These are phyloP conservation scores for Baorangia bicolor DNA, from an alignment of 768 basidiomycete species.

Conservation along the genomic window DNA sequence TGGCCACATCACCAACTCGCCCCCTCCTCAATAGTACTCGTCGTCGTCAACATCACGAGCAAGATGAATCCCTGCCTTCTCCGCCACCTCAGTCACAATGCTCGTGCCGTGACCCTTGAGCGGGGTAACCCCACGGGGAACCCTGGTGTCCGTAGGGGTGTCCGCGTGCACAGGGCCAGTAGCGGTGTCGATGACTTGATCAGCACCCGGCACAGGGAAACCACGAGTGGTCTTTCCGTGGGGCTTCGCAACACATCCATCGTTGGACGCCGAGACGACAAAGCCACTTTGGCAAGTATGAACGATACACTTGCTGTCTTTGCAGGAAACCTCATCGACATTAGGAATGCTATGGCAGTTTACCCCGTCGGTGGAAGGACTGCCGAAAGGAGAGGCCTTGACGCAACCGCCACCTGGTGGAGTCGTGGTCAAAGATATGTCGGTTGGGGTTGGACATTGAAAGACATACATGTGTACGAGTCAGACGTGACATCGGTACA, in stretches of 20 bases:
- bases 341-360: conserved; percentile 35
- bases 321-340: conserved; percentile 32
- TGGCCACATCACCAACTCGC: neutral
- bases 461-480: conserved; percentile 32
- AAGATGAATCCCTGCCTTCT: neutral
- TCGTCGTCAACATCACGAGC: neutral
- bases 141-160: neutral
- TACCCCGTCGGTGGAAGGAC: conserved; percentile 17
- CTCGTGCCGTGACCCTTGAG: neutral
- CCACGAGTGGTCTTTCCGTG: neutral
- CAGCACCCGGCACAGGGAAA: neutral
- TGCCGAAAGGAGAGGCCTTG: conserved; percentile 21
- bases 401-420: conserved; percentile 37
- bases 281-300: conserved; percentile 26
- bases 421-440: neutral
- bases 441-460: neutral
- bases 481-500: conserved; percentile 31
- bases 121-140: neutral
- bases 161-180: too few species aligned
- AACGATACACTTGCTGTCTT: conserved; percentile 27
- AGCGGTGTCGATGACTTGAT: neutral
- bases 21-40: neutral
- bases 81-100: neutral
- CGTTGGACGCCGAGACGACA: neutral
- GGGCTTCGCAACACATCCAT: conserved; percentile 13